Conservation (phyloP, 306 rosid genomes). For the Ormosia semicastrata region DNA sequence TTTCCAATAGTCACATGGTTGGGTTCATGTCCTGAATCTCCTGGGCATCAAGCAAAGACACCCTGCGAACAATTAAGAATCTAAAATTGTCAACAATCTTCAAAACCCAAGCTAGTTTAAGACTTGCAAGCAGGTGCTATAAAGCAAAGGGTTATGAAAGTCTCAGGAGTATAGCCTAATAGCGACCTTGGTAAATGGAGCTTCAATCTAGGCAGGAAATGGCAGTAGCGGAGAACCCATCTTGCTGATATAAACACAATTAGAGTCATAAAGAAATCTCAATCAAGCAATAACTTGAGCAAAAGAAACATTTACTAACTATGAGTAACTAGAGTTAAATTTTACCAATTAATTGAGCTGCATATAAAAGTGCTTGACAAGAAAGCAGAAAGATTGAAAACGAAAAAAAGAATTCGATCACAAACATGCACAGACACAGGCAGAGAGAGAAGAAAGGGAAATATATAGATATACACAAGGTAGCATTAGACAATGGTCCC, state of each 20-base stretch:
- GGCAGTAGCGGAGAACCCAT: constrained; percentile 19
- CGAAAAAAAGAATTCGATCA: background rate
- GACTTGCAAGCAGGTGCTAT: constrained; percentile 12
- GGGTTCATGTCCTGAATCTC: background rate
- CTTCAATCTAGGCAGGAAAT: background rate
- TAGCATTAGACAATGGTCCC: background rate
- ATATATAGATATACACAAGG: background rate
- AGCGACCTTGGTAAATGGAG: background rate
- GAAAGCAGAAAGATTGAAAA: background rate
- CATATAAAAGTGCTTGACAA: background rate
- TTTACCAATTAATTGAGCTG: background rate
- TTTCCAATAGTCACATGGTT: constrained; percentile 1
- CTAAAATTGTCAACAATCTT: background rate
- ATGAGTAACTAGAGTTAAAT: background rate
- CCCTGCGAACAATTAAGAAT: background rate
- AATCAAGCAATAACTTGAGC: background rate
- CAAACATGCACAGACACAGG: background rate
- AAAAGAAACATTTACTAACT: background rate
- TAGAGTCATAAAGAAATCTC: background rate
- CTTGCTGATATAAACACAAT: background rate
- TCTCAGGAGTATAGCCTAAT: background rate
- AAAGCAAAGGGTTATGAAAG: background rate
- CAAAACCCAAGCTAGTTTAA: background rate
- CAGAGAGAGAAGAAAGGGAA: background rate
- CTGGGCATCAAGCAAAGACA: background rate